phyloP scores from a whole-genome alignment of 2,329 filamentous ascomycete genomes.

The Colletotrichum tropicale region DNA sequence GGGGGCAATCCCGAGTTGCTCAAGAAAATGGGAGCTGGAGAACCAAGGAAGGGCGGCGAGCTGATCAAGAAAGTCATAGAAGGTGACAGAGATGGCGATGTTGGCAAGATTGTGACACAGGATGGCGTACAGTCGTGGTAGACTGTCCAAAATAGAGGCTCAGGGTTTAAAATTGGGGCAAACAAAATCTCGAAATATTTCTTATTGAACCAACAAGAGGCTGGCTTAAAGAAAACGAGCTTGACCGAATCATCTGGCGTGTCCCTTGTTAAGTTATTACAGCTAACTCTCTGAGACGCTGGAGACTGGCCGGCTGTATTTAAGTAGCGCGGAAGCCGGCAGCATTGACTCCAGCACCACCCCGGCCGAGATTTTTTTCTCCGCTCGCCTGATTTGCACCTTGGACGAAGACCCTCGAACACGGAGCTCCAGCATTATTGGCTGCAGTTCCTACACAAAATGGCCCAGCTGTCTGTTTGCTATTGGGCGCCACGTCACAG shows the following conservation, averaged over 20 bases:
- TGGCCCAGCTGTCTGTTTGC: background rate
- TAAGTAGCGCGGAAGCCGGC: background rate
- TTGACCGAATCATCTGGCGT: background rate
- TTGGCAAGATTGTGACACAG: conserved; percentile 38
- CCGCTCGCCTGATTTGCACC: background rate
- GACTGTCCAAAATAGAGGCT: background rate
- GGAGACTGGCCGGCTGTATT: background rate
- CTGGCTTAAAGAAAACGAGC: background rate
- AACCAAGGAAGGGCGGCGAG: conserved; percentile 39
- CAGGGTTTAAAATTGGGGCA: background rate
- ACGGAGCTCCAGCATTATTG: background rate
- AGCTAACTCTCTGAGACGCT: background rate
- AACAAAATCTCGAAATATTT: background rate
- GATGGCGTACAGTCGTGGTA: conserved; percentile 36
- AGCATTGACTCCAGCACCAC: background rate
- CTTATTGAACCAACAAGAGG: background rate
- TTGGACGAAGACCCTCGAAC: background rate
- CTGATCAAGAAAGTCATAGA: conserved; percentile 44
- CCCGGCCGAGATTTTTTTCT: background rate
- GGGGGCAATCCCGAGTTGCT: conserved; percentile 33
- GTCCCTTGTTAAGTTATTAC: background rate
- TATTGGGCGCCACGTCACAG: background rate
- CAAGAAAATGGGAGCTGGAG: conserved; percentile 35
- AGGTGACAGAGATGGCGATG: conserved; percentile 44
- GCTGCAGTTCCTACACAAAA: background rate